phyloP scores from a whole-genome alignment of 1,284 basidiomycete species.

The Exobasidium rhododendri region DNA sequence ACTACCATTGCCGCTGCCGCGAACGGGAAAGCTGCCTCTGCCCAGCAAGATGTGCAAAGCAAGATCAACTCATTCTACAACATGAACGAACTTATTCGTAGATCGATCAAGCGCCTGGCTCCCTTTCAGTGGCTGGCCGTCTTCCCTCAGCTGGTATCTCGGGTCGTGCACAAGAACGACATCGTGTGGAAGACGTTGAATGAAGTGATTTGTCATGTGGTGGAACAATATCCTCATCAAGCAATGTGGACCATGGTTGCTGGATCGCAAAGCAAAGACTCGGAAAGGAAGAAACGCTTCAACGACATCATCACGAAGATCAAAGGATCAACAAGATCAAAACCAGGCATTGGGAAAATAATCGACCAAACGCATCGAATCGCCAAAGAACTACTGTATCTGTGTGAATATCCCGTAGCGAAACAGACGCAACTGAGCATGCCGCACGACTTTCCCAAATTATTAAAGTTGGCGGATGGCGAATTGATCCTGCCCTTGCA shows the following conservation, averaged over 20 bases:
- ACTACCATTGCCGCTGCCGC: neutral
- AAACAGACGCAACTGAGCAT: conserved; percentile 31
- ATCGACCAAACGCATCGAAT: conserved; percentile 39
- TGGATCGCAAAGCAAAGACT: conserved; percentile 78
- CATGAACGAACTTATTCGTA: conserved; percentile 59
- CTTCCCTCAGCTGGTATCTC: conserved; percentile 93
- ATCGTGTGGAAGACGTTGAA: conserved; percentile 68
- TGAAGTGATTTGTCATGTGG: conserved; percentile 70
- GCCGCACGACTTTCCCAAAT: conserved; percentile 36
- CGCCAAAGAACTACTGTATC: conserved; percentile 46
- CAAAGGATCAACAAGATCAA: conserved; percentile 55
- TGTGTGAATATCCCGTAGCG: conserved; percentile 45
- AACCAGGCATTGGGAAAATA: conserved; percentile 33
- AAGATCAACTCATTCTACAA: conserved; percentile 36
- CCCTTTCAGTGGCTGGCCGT: conserved; percentile 76
- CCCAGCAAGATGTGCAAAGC: conserved; percentile 16
- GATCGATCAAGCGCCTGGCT: conserved; percentile 74
- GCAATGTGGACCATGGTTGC: conserved; percentile 89
- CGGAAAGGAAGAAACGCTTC: conserved; percentile 66
- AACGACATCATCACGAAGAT: conserved; percentile 66
- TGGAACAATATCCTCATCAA: conserved; percentile 82
- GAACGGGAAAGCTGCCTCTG: neutral
- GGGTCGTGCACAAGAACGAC: conserved; percentile 77
- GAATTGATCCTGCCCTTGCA: conserved; percentile 71
- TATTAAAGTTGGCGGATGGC: conserved; percentile 29